Percentiles rank a stretch among this genome's conserved stretches.
Evolutionary conservation across 495 filamentous ascomycete species (phyloP).

Genomic region (Penicillium paradoxum): DNA sequence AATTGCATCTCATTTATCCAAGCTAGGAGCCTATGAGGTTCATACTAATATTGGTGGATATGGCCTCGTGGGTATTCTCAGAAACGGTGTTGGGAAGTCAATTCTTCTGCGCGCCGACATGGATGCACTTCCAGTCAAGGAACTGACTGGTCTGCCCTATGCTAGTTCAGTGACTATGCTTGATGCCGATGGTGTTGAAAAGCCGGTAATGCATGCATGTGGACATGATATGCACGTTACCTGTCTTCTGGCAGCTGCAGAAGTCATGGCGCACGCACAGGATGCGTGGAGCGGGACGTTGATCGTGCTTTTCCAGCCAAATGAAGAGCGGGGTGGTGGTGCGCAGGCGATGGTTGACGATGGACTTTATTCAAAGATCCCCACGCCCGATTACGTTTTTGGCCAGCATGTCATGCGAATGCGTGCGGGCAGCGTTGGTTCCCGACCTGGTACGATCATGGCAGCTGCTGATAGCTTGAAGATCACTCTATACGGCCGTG

Average conservation of each 20-base stretch:
- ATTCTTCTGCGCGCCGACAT: slow-evolving; percentile 52
- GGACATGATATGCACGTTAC: slow-evolving; percentile 57
- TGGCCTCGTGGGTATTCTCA: slow-evolving; percentile 41
- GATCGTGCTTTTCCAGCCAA: slow-evolving; percentile 51
- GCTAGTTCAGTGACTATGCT: slow-evolving; percentile 39
- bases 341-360: slow-evolving; percentile 53
- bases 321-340: slow-evolving; percentile 48
- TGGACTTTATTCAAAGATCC: slow-evolving; percentile 45
- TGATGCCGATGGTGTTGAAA: slow-evolving; percentile 38
- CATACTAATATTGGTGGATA: slow-evolving; percentile 46
- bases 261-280: slow-evolving; percentile 28
- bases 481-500: slow-evolving; percentile 47
- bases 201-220: slow-evolving; percentile 53
- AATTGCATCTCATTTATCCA: slow-evolving; percentile 32
- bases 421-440: slow-evolving; percentile 40
- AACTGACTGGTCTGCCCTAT: slow-evolving; percentile 47
- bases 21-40: slow-evolving; percentile 31
- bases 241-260: slow-evolving; percentile 46
- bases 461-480: slow-evolving; percentile 47
- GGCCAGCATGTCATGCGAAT: slow-evolving; percentile 50
- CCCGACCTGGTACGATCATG: slow-evolving; percentile 39
- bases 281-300: slow-evolving; percentile 46
- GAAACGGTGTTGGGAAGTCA: slow-evolving; percentile 45
- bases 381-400: slow-evolving; percentile 45
- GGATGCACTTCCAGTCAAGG: slow-evolving; percentile 49